Base-by-base conservation (phyloP, 306 rosid genomes). In the Vachellia pachyceras region DNA sequence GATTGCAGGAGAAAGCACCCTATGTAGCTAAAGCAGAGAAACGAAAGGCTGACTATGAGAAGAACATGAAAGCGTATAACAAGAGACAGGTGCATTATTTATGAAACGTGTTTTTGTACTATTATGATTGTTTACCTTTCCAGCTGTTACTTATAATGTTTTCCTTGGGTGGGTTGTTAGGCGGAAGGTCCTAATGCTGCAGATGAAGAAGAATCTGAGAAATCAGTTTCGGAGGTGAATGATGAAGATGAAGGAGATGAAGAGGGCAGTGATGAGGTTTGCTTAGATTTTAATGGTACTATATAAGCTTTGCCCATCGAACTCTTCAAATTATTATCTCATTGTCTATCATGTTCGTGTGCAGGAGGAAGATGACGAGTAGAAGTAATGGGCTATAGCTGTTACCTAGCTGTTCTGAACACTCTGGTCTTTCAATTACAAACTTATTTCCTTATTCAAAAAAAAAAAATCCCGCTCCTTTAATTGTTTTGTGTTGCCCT, bases 291-390 rank as follows among this genome's bases (percentile, higher is more conserved):
- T 60, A 17, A 0, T 20, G 18, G 9, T n/a, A 6, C 49, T 0
- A 6, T 45, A 1, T 47, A 23, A 11, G 22, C 41, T 18, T 0
- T 65, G 39, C 4, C 7, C 36, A 5, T 45, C 50, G 5, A 15
- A 2, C 29, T 10, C 23, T 4, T 37, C 9, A 11, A 58, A 37
- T 3, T 36, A 40, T 29, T 69, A 60, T 29, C 39, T 77, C 1
- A 41, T 17, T 70, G 10, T 49, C 45, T 46, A 23, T 13, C 2
- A 10, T 72, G 9, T 41, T 9, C 3, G 15, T 9, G 6, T 88
- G 87, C 83, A 90, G 94, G 94, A 90, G 78, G 94, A 90, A 0
- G 94, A 90, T 36, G 92, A 89, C 6, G 92, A 89, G 88, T 90
- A 83, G 88, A n/a, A 49, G 22, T 84, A 49, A 33, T 84, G 87